Conservation (phyloP, 2,329 filamentous ascomycete species). For the Eutypa lata region DNA sequence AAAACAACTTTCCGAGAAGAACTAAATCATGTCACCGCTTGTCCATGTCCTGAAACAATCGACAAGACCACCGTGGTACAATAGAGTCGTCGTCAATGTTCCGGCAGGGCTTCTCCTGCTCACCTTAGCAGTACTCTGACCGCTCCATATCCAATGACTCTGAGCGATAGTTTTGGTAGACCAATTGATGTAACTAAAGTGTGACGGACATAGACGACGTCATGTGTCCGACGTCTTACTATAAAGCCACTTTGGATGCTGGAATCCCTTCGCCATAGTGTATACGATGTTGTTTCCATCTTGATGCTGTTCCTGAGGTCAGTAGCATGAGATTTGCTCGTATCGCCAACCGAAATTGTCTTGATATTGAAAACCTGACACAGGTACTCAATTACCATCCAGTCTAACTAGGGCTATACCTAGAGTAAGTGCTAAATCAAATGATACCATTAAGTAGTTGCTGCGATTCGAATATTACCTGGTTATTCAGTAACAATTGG, state of each 20-base stretch:
- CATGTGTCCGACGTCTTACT: conserved; percentile 8
- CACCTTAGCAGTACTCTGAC: conserved; percentile 53
- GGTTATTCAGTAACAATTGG: too few species aligned
- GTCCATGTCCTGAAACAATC: conserved; percentile 63
- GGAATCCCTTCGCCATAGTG: background rate
- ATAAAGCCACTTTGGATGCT: too few species aligned
- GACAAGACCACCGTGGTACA: conserved; percentile 64
- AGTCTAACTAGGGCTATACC: conserved; percentile 37
- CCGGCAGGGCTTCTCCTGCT: conserved; percentile 31
- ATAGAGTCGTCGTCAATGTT: conserved; percentile 63
- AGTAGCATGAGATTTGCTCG: conserved; percentile 3
- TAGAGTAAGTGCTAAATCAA: too few species aligned
- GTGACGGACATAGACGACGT: conserved; percentile 58
- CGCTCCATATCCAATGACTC: conserved; percentile 50
- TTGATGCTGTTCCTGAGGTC: conserved; percentile 9
- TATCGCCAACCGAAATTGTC: conserved; percentile 43
- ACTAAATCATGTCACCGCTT: conserved; percentile 56
- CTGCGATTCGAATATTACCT: too few species aligned
- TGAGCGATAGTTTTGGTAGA: conserved; percentile 60
- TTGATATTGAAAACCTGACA: conserved; percentile 42
- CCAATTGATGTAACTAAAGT: conserved; percentile 65
- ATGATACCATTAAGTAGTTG: too few species aligned
- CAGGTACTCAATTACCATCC: conserved; percentile 48
- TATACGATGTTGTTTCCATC: conserved; percentile 9
- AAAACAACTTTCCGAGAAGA: conserved; percentile 54